A percentile compares a stretch with the other conserved stretches of the same genome.
Conservation (phyloP, 2,329 filamentous ascomycete genomes). For the Mycosphaerella sp. region DNA sequence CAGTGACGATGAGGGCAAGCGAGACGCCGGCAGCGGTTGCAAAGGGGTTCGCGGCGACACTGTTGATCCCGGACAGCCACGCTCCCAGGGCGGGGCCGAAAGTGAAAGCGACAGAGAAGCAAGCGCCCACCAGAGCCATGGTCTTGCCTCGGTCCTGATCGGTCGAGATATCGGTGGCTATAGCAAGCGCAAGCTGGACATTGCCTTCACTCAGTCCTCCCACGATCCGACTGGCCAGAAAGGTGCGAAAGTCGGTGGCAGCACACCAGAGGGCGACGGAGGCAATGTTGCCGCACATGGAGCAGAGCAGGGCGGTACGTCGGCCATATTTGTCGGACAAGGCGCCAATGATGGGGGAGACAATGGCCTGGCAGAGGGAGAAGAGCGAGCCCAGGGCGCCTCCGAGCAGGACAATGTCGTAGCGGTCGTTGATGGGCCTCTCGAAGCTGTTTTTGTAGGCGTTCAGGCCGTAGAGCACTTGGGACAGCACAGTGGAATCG, state of each 20-base stretch:
- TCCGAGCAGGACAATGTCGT: conserved; percentile 93
- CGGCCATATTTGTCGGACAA: conserved; percentile 86
- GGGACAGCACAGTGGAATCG: conserved; percentile 62
- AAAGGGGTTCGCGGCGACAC: conserved; percentile 84
- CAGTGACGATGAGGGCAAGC: conserved; percentile 72
- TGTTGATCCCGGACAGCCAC: conserved; percentile 68
- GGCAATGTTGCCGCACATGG: conserved; percentile 87
- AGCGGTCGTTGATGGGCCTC: conserved; percentile 86
- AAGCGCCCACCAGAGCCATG: conserved; percentile 93
- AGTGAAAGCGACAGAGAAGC: conserved; percentile 95
- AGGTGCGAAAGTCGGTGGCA: conserved; percentile 90
- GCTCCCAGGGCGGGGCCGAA: conserved; percentile 91
- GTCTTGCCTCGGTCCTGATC: conserved; percentile 77
- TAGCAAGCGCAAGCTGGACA: conserved; percentile 90
- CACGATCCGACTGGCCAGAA: conserved; percentile 85
- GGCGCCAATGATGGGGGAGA: conserved; percentile 81
- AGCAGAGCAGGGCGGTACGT: conserved; percentile 76
- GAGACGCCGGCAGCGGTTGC: conserved; percentile 86
- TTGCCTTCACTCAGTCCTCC: conserved; percentile 95
- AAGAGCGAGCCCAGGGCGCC: conserved; percentile 92
- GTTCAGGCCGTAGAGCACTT: conserved; percentile 76
- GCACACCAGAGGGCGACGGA: conserved; percentile 92
- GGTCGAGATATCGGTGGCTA: conserved; percentile 92
- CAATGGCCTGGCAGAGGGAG: conserved; percentile 83
- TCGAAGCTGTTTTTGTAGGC: conserved; percentile 91